A percentile compares a stretch with the other conserved stretches of the same genome.
Conservation (phyloP, 345 rosid genomes). For the Passiflora organensis region DNA sequence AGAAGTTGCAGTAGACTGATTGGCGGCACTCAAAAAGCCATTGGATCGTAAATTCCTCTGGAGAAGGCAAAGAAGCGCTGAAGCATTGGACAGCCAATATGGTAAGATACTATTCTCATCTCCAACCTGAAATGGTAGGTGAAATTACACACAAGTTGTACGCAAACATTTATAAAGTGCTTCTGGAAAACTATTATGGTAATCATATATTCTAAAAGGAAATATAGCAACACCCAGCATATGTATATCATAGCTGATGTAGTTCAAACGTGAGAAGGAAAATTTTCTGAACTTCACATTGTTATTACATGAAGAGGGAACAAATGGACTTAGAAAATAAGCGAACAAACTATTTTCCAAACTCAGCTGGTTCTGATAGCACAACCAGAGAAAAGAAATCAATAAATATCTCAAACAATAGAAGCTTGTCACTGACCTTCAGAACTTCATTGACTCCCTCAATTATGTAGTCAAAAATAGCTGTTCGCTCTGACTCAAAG, state of each 20-base stretch:
- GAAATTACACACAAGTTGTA: conserved; percentile 2
- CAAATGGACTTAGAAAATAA: background rate
- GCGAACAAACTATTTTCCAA: no score
- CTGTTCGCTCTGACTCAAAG: conserved; percentile 85
- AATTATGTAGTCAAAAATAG: conserved; percentile 80
- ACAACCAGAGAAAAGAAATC: no score
- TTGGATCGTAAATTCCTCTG: conserved; percentile 80
- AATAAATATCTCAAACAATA: no score
- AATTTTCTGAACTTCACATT: no score
- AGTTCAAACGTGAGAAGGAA: no score
- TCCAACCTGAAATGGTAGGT: conserved; percentile 51
- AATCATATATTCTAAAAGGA: no score
- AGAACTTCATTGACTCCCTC: conserved; percentile 82
- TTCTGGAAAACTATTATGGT: no score
- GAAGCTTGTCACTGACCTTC: conserved; percentile 44
- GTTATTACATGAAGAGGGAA: background rate
- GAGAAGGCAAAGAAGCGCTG: conserved; percentile 94
- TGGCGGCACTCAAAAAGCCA: conserved; percentile 53
- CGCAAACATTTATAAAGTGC: background rate
- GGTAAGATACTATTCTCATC: conserved; percentile 67
- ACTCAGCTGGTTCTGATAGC: no score
- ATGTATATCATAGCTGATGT: no score
- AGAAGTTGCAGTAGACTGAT: conserved; percentile 54
- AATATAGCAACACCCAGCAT: no score
- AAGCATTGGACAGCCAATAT: conserved; percentile 89